Conservation (phyloP, 2,329 filamentous ascomycete species). For the Trichoderma arundinaceum region DNA sequence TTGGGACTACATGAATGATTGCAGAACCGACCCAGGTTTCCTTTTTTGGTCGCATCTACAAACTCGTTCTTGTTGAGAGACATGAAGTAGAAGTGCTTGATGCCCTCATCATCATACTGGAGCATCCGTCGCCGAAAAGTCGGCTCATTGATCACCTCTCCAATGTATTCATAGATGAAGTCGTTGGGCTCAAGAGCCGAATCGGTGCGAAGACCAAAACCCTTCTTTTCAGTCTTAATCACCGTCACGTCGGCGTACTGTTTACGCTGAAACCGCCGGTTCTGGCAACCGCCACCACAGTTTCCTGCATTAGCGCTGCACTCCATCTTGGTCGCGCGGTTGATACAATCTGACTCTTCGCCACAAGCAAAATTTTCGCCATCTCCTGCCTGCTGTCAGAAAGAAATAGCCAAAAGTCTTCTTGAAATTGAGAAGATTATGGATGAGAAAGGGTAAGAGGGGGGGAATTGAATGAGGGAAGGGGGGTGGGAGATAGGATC, state of each 20-base stretch:
- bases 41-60: conserved; percentile 95
- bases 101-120: conserved; percentile 92
- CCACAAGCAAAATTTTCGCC: conserved; percentile 84
- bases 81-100: conserved; percentile 99
- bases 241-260: conserved; percentile 91
- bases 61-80: conserved; percentile 96
- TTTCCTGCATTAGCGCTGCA: conserved; percentile 79
- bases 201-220: conserved; percentile 87
- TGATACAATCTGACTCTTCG: conserved; percentile 98
- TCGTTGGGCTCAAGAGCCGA: conserved; percentile 77
- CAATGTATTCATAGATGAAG: conserved; percentile 98
- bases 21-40: conserved; percentile 95
- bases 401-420: not conserved
- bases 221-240: conserved; percentile 98
- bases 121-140: conserved; percentile 89
- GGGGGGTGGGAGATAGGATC: not conserved
- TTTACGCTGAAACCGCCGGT: conserved; percentile 90
- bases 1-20: conserved; percentile 99
- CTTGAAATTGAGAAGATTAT: not conserved
- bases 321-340: conserved; percentile 97
- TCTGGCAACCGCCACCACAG: conserved; percentile 87
- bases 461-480: not conserved
- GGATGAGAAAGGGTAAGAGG: not conserved
- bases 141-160: conserved; percentile 93
- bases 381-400: conserved; percentile 52